Conservation (phyloP, 805 yeast species). For the Metschnikowia henanensis region DNA sequence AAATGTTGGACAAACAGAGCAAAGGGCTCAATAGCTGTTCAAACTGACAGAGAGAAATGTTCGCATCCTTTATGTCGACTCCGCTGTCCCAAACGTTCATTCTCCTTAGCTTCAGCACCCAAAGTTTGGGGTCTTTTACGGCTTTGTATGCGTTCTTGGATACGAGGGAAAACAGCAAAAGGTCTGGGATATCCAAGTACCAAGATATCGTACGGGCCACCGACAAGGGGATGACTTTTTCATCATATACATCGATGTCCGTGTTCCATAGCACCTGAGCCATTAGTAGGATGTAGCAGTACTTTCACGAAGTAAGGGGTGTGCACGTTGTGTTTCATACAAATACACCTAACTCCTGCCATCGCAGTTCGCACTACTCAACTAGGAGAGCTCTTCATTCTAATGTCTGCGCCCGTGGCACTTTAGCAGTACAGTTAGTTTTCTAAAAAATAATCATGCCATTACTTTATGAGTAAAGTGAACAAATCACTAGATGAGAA, state of each 20-base stretch:
- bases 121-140: conserved; percentile 38
- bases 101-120: conserved; percentile 36
- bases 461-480: neutral
- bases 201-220: conserved; percentile 36
- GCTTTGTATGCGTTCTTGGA: conserved; percentile 39
- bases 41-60: conserved; percentile 7
- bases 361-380: too few relatives aligned
- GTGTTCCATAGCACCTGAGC: conserved; percentile 47
- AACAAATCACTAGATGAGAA: too few relatives aligned
- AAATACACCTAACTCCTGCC: too few relatives aligned
- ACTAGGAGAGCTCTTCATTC: too few relatives aligned
- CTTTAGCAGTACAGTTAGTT: neutral
- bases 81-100: conserved; percentile 41
- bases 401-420: too few relatives aligned
- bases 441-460: neutral
- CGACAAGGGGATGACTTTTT: conserved; percentile 34
- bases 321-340: too few relatives aligned
- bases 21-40: conserved; percentile 28
- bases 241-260: conserved; percentile 45
- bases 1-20: conserved; percentile 31
- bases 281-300: conserved; percentile 21
- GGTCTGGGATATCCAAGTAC: conserved; percentile 38
- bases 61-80: conserved; percentile 4
- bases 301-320: too few relatives aligned
- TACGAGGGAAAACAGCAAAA: conserved; percentile 37